Evolutionary conservation across 352 stramenopile genomes (phyloP), one percentile per base, ranked within the genome.

Genomic region (Pythium oligandrum): DNA sequence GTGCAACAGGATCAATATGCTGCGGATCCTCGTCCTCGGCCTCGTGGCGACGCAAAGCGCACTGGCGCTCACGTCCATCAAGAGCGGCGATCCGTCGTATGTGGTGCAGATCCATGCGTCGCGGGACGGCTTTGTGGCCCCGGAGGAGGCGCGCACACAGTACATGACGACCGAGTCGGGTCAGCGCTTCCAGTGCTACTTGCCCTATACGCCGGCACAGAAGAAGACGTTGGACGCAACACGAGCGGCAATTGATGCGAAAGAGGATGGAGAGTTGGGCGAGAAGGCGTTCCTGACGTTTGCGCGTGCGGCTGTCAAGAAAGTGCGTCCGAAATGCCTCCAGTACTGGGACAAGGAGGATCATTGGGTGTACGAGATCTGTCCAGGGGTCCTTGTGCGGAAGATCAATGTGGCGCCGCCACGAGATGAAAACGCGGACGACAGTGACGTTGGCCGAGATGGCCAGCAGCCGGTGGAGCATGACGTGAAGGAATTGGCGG

Each of bases 171-270:
- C 75, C 12, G 69, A 73, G 56, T 73, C 76, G 6, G 78, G 78
- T 1, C 69, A 88, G 50, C 68, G 70, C 53, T 88, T 91, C 51
- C 75, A 89, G 69, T 91, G 81, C 48, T 89, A 87, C 50, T 45
- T 91, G 47, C 81, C 81, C 36, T 53, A 74, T 26, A 60, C 73
- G 1, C 47, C 37, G 3, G 50, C 58, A 8, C 43, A 63, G 47
- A 47, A 57, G 34, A 32, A 39, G 6, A 7, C 17, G 17, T 26
- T 44, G 42, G 44, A 34, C 40, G 31, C 30, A 32, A 32, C 7
- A 2, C n/a, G 32, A 31, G 50, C 50, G 31, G 17, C 31, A n/a
- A 30, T 30, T 48, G 40, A 33, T 33, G 48, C 6, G 9, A 40
- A 12, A 12, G 50, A 26, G 11, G 50, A 6, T 26, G 50, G 17